Conservation (phyloP, 2,329 filamentous ascomycete genomes). For the Ramichloridium luteum region DNA sequence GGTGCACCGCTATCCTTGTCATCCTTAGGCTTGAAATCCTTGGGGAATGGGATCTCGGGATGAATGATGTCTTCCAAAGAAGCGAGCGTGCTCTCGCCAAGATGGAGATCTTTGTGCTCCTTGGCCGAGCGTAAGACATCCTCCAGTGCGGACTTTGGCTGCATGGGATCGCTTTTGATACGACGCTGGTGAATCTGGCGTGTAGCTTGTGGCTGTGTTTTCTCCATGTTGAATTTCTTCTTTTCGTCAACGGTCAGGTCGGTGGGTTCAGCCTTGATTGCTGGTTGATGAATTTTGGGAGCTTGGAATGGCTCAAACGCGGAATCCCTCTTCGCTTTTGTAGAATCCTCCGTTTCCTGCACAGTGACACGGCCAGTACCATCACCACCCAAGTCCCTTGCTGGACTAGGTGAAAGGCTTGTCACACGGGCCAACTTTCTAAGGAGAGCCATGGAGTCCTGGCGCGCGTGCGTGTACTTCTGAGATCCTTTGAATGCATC, state of each 20-base stretch:
- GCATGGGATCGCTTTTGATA: conserved; percentile 12
- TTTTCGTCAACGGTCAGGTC: too few relatives aligned
- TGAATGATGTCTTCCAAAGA: conserved; percentile 35
- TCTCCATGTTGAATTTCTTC: background rate
- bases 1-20: conserved; percentile 4
- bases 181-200: too few relatives aligned
- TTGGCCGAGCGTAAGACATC: conserved; percentile 30
- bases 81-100: conserved; percentile 37
- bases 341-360: background rate
- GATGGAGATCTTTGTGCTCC: conserved; percentile 19
- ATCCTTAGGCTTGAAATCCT: conserved; percentile 10
- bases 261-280: too few relatives aligned
- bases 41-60: conserved; percentile 9
- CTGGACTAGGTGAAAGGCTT: conserved; percentile 35
- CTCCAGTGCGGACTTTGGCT: conserved; percentile 25
- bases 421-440: conserved; percentile 34
- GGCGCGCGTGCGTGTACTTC: conserved; percentile 23
- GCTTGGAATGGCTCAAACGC: too few relatives aligned
- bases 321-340: conserved; percentile 3
- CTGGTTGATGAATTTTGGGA: too few relatives aligned
- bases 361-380: background rate
- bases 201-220: background rate
- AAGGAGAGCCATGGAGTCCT: conserved; percentile 36
- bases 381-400: conserved; percentile 11
- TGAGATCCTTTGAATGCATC: too few relatives aligned